Conservation (phyloP, 768 basidiomycete genomes). For the Gloeopeniophorella convolvens region DNA sequence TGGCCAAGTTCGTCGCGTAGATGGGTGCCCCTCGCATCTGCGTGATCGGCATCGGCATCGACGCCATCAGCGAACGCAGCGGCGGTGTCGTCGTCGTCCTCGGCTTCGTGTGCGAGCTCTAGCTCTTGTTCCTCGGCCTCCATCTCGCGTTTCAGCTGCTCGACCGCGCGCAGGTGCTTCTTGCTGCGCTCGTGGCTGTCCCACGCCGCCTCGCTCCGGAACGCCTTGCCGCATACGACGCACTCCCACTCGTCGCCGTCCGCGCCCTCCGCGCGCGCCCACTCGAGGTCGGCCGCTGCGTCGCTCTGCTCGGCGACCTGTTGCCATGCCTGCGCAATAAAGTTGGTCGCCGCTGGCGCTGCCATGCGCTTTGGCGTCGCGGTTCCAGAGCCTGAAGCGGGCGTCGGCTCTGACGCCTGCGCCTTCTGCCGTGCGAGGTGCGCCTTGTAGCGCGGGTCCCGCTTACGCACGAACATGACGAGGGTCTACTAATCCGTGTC, state of each 20-base stretch:
- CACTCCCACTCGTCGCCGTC: slow-evolving; percentile 88
- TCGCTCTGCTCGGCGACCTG: slow-evolving; percentile 39
- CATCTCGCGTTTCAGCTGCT: slow-evolving; percentile 73
- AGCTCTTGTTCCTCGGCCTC: slow-evolving; percentile 62
- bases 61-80: slow-evolving; percentile 1
- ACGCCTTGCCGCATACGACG: slow-evolving; percentile 87
- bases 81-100: not conserved
- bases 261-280: slow-evolving; percentile 65
- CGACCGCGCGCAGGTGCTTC: slow-evolving; percentile 88
- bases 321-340: slow-evolving; percentile 91
- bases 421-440: slow-evolving; percentile 46
- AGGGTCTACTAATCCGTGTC: slow-evolving; percentile 44
- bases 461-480: slow-evolving; percentile 70
- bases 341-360: slow-evolving; percentile 34
- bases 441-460: slow-evolving; percentile 81
- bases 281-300: slow-evolving; percentile 60
- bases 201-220: slow-evolving; percentile 92
- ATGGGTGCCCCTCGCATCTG: slow-evolving; percentile 3
- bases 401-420: slow-evolving; percentile 31
- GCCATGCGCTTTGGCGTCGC: slow-evolving; percentile 30
- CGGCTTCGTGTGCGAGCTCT: slow-evolving; percentile 20
- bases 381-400: slow-evolving; percentile 18
- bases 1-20: not conserved
- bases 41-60: slow-evolving; percentile 9
- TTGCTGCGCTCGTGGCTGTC: slow-evolving; percentile 93